Base-by-base conservation (phyloP, 148 eudicot genomes). In the Spergularia marina region DNA sequence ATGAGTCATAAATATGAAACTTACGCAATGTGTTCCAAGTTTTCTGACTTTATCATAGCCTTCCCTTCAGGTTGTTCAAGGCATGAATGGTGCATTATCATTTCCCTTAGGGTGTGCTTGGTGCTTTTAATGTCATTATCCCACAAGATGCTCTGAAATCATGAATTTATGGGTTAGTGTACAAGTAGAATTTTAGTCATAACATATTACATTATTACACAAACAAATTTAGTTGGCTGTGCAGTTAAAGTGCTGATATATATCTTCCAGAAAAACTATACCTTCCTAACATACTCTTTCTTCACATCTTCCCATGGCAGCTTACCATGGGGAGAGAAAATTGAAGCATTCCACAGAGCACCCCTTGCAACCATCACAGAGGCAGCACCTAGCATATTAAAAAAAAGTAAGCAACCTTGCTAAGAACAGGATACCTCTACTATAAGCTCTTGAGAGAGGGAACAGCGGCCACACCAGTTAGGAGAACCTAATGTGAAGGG, bases 281-380 rank as follows among this genome's bases (percentile, higher is more conserved):
- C 98, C 98, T 91, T 93, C 77, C 89, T 93, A 55, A 93, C 84
- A 76, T 93, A 93, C 71, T 86, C 92, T 74, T 73, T 86, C 79
- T 93, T 93, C 77, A 91, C 86, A 41, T 83, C 88, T 71, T 93
- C 98, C 86, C 88, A 81, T 47, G 96, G 94, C 68, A 84, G 21
- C 77, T 87, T 84, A 61, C 96, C 93, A 71, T 79, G 67, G 57
- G 96, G 86, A 75, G 90, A 89, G 82, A 93, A 93, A 82, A 93
- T 73, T 14, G 98, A 93, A 73, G 91, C 89, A 79, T 93, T 93
- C 98, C 98, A 93, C 80, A 93, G 90, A 71, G 98, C 98, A 61
- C 96, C 96, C 81, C 98, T 86, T 39, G 96, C 98, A 82, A 91
- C 86, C 98, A 93, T 93, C 71, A 93, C 88, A 17, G 98, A 89